A percentile compares a stretch with the other conserved stretches of the same genome.
These are phyloP conservation scores for Lactarius trivialis DNA, from an alignment of 768 basidiomycete species.

Conservation along the genomic window DNA sequence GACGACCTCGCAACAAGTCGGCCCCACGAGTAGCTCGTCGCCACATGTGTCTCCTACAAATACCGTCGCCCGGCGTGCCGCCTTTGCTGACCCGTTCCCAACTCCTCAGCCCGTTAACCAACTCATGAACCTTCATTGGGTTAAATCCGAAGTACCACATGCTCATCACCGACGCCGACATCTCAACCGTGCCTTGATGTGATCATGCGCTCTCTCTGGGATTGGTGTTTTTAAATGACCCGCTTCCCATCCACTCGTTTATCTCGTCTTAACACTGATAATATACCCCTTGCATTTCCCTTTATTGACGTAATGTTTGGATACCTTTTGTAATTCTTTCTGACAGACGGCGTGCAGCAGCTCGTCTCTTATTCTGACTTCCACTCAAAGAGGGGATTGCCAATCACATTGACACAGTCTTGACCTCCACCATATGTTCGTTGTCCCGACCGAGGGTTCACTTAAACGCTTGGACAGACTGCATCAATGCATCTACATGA, in stretches of 20 bases:
- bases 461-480: not conserved
- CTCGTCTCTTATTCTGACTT: not conserved
- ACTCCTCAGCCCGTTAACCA: slow-evolving; percentile 9
- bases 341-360: not conserved
- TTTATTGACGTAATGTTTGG: not conserved
- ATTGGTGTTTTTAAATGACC: slow-evolving; percentile 22
- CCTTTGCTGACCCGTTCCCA: slow-evolving; percentile 24
- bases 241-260: slow-evolving; percentile 31
- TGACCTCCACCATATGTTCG: not conserved
- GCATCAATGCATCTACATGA: slow-evolving; percentile 1
- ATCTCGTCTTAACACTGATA: not conserved
- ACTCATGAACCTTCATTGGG: slow-evolving; percentile 12
- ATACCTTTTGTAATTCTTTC: slow-evolving; percentile 11
- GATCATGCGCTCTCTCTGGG: slow-evolving; percentile 11
- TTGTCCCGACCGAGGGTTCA: not conserved
- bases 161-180: slow-evolving; percentile 1
- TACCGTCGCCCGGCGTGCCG: slow-evolving; percentile 43
- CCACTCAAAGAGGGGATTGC: not conserved
- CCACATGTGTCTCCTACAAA: slow-evolving; percentile 54
- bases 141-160: not conserved
- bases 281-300: slow-evolving; percentile 6
- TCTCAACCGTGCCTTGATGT: slow-evolving; percentile 15
- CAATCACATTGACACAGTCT: slow-evolving; percentile 4
- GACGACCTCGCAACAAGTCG: slow-evolving; percentile 20
- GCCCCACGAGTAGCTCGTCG: slow-evolving; percentile 21